Evolutionary conservation across 1,284 basidiomycete species (phyloP).

Genomic region (Apiotrichum siamense): DNA sequence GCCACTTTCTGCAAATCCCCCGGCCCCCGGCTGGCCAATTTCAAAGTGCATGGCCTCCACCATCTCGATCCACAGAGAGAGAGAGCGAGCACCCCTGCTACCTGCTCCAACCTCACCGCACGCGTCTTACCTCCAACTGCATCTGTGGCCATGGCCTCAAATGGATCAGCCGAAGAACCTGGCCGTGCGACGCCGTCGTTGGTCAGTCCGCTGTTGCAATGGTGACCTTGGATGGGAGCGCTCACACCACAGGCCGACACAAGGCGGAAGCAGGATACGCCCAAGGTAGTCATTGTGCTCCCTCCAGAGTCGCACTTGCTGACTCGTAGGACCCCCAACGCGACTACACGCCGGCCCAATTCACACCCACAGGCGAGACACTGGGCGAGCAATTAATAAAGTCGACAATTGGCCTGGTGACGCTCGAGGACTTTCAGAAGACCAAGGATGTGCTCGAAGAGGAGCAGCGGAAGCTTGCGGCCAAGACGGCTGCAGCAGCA

Average conservation of each 20-base stretch:
- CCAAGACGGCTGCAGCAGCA: slow-evolving; percentile 48
- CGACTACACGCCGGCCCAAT: slow-evolving; percentile 75
- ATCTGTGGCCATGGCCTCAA: too few species aligned
- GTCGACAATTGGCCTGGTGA: slow-evolving; percentile 87
- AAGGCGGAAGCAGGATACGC: slow-evolving; percentile 31
- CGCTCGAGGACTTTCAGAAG: slow-evolving; percentile 86
- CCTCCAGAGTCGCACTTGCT: background rate
- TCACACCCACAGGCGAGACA: slow-evolving; percentile 88
- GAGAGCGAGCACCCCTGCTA: too few species aligned
- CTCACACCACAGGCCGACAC: slow-evolving; percentile 28
- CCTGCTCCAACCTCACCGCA: too few species aligned
- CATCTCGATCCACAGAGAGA: too few species aligned
- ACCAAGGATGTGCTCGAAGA: slow-evolving; percentile 85
- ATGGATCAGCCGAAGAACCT: background rate
- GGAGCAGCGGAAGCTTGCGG: slow-evolving; percentile 81
- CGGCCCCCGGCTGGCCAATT: too few species aligned
- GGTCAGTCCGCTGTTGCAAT: too few species aligned
- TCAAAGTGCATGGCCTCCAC: too few species aligned
- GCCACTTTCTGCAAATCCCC: too few species aligned
- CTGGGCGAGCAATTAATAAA: slow-evolving; percentile 92
- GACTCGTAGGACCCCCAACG: slow-evolving; percentile 45
- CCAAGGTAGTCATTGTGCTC: slow-evolving; percentile 19
- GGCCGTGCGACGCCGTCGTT: background rate
- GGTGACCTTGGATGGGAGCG: too few species aligned
- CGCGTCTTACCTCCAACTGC: too few species aligned